Evolutionary conservation across 2,329 filamentous ascomycete genomes (phyloP).

Genomic region (Aspergillus carbonarius): DNA sequence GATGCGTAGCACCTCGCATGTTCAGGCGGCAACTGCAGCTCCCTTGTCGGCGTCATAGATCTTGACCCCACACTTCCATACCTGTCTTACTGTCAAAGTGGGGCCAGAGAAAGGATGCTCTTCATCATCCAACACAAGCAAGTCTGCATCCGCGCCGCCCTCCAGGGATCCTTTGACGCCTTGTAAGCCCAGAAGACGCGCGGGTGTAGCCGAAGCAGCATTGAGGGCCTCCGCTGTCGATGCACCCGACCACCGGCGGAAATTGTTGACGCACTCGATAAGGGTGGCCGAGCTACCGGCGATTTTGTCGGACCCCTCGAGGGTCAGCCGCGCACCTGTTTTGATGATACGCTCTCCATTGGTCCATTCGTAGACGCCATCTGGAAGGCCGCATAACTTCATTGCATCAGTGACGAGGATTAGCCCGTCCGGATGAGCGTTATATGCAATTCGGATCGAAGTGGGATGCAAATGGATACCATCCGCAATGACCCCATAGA

Average conservation of each 20-base stretch:
- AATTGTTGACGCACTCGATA: slow-evolving; percentile 47
- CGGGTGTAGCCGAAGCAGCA: slow-evolving; percentile 42
- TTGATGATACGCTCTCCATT: slow-evolving; percentile 63
- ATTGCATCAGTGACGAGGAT: slow-evolving; percentile 92
- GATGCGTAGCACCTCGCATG: background rate
- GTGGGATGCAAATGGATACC: slow-evolving; percentile 88
- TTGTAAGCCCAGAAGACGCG: slow-evolving; percentile 39
- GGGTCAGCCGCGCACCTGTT: slow-evolving; percentile 67
- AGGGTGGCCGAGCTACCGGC: slow-evolving; percentile 61
- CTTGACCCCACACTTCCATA: slow-evolving; percentile 45
- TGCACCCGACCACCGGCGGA: slow-evolving; percentile 42
- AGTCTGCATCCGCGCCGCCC: slow-evolving; percentile 44
- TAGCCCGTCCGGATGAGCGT: slow-evolving; percentile 78
- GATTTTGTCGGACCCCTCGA: slow-evolving; percentile 77
- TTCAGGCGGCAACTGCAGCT: background rate
- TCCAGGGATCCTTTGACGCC: slow-evolving; percentile 41
- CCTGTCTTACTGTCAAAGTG: slow-evolving; percentile 41
- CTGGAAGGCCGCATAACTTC: slow-evolving; percentile 78
- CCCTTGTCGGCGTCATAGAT: slow-evolving; percentile 39
- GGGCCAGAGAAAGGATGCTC: slow-evolving; percentile 31
- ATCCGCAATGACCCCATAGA: slow-evolving; percentile 86
- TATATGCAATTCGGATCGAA: slow-evolving; percentile 84
- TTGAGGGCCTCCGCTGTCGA: slow-evolving; percentile 42
- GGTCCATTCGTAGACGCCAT: slow-evolving; percentile 83
- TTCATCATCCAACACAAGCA: slow-evolving; percentile 40